phyloP scores from a whole-genome alignment of 1,284 basidiomycete genomes.

The Leucoagaricus sp. region DNA sequence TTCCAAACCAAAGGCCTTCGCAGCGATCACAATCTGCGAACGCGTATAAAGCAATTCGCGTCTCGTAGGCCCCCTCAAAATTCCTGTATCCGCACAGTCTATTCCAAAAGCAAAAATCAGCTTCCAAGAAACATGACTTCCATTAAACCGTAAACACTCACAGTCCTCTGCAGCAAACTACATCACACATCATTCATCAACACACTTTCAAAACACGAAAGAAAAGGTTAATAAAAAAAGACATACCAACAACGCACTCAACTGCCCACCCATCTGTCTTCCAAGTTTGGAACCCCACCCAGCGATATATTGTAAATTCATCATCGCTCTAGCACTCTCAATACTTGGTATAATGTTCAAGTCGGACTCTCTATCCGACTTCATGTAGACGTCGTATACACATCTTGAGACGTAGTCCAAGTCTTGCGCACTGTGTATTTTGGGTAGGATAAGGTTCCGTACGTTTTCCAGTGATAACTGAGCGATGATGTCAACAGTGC shows the following conservation, averaged over 20 bases:
- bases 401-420: constrained; percentile 60
- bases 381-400: constrained; percentile 27
- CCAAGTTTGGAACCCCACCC: constrained; percentile 57
- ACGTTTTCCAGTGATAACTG: constrained; percentile 51
- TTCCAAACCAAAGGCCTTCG: constrained; percentile 82
- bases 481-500: no score
- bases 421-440: constrained; percentile 71
- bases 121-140: neutral
- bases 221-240: no score
- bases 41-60: constrained; percentile 84
- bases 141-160: constrained; percentile 35
- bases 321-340: constrained; percentile 73
- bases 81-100: constrained; percentile 87
- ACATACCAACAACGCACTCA: constrained; percentile 59
- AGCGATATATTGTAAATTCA: constrained; percentile 64
- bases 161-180: constrained; percentile 94
- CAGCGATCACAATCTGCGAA: constrained; percentile 82
- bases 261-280: constrained; percentile 43
- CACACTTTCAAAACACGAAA: neutral
- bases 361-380: constrained; percentile 28
- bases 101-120: neutral
- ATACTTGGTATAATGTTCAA: constrained; percentile 75
- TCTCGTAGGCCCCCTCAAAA: constrained; percentile 76
- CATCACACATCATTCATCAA: neutral
- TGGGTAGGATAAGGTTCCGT: constrained; percentile 73